Evolutionary conservation across 176 grass and related monocot species (phyloP).

Genomic region (Panicum miliaceum): DNA sequence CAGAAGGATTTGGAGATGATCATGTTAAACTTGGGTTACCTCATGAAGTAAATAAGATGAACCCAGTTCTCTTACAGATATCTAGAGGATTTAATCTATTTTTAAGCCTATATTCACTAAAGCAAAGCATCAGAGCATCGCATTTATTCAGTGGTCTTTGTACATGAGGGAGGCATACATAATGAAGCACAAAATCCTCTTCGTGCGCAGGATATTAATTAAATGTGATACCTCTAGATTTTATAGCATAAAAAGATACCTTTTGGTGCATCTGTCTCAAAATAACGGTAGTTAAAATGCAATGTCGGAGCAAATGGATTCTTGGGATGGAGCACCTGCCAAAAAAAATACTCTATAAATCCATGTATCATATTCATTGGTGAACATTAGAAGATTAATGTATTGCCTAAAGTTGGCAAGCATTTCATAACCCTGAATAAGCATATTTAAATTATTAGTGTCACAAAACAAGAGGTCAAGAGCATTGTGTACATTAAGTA

Average conservation of each 20-base stretch:
- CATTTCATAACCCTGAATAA: background rate
- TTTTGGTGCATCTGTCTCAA: constrained; percentile 98
- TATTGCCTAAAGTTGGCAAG: background rate
- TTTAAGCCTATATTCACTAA: background rate
- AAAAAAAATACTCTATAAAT: background rate
- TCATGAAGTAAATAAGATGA: background rate
- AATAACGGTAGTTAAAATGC: constrained; percentile 99
- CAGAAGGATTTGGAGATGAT: background rate
- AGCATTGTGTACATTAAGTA: background rate
- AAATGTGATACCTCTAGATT: background rate
- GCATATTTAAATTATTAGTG: constrained; percentile 3
- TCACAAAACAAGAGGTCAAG: background rate
- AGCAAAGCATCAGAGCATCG: background rate
- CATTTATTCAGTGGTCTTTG: background rate
- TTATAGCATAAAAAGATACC: constrained; percentile 42
- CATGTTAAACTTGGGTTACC: background rate
- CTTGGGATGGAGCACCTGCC: constrained; percentile 98
- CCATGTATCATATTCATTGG: background rate
- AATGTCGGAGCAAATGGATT: constrained; percentile 96
- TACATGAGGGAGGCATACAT: background rate
- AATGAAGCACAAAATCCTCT: background rate
- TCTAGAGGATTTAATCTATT: background rate
- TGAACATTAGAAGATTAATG: background rate
- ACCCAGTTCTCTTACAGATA: background rate
- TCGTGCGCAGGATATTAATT: background rate